Percentiles rank a stretch among this genome's conserved stretches.
phyloP scores from a whole-genome alignment of 1,284 basidiomycete genomes.

The Apiotrichum akiyoshidainum region DNA sequence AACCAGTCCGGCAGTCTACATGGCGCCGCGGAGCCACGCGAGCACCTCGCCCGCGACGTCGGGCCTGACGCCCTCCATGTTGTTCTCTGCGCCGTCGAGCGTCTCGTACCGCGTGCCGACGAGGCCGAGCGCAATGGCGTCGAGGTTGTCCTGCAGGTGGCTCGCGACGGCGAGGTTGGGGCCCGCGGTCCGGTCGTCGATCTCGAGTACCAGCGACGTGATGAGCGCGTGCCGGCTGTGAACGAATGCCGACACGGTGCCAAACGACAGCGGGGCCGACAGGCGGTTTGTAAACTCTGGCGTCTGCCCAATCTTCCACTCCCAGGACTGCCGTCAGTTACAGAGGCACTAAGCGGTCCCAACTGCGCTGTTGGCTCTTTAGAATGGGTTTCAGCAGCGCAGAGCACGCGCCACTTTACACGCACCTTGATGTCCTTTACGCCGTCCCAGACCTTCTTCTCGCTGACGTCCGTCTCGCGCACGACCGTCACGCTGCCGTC shows the following conservation, averaged over 20 bases:
- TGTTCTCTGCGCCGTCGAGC: slow-evolving; percentile 38
- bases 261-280: slow-evolving; percentile 32
- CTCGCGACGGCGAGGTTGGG: slow-evolving; percentile 9
- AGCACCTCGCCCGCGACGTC: slow-evolving; percentile 38
- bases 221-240: slow-evolving; percentile 54
- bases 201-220: slow-evolving; percentile 40
- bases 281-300: slow-evolving; percentile 71
- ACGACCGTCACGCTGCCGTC: slow-evolving; percentile 54
- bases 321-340: slow-evolving; percentile 67
- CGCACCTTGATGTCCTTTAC: slow-evolving; percentile 58
- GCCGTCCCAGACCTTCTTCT: slow-evolving; percentile 61
- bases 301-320: slow-evolving; percentile 90
- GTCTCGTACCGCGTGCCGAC: slow-evolving; percentile 47
- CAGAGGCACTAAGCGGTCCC: too few relatives aligned
- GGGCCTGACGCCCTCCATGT: slow-evolving; percentile 14
- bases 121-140: slow-evolving; percentile 35
- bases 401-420: neutral
- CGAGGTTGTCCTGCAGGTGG: slow-evolving; percentile 31
- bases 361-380: too few relatives aligned
- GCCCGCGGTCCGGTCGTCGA: neutral
- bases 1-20: slow-evolving; percentile 23
- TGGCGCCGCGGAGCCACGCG: slow-evolving; percentile 40
- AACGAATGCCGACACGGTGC: slow-evolving; percentile 44
- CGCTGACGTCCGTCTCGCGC: slow-evolving; percentile 53
- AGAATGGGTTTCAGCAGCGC: too few relatives aligned